Evolutionary conservation across 2,329 filamentous ascomycete genomes (phyloP), one percentile per base, ranked within the genome.

Genomic region (Neoscytalidium dimidiatum): DNA sequence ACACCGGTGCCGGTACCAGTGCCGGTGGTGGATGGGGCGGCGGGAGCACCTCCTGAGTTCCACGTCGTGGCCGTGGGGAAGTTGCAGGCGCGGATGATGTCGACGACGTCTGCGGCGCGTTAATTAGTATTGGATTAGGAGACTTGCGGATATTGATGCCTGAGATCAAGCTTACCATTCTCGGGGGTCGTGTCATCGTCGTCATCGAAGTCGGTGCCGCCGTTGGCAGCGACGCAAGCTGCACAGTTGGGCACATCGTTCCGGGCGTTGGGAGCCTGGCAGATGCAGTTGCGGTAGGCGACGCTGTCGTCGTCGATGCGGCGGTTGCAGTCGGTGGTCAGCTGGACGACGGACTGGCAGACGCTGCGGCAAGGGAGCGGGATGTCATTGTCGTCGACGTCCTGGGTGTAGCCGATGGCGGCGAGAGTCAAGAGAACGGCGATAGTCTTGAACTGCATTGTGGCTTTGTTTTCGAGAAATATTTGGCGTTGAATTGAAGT

Each of bases 371-470:
- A 77, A 51, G 73, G 68, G 19, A 41, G 33, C 4, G 75, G 75
- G 19, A 77, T 69, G 38, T 75, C 72, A 64, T 72, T 66, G 65
- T 71, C 67, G 64, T 71, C 70, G 52, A 76, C 64, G 13, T 75
- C 73, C 21, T 49, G 44, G 60, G 52, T 29, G 23, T 23, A 51
- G 46, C 60, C 60, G 11, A 52, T 8, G 21, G 31, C 21, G 3
- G 31, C 44, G 28, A 62, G 60, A n/a, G 60, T 26, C 46, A 62
- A 52, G 60, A 62, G 60, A 14, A 43, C 11, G 13, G 33, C 23
- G 44, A 62, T 43, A 35, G 21, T 31, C 33, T 51, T 52, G 60
- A 43, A 52, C 44, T 57, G 60, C 60, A 62, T 62, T 6, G 29
- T 43, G 44, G 33, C 17, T 48, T 28, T 31, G 11, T 56, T 26